These are phyloP conservation scores for Boletales sp. DNA, from an alignment of 768 basidiomycete genomes.

Conservation along the genomic window DNA sequence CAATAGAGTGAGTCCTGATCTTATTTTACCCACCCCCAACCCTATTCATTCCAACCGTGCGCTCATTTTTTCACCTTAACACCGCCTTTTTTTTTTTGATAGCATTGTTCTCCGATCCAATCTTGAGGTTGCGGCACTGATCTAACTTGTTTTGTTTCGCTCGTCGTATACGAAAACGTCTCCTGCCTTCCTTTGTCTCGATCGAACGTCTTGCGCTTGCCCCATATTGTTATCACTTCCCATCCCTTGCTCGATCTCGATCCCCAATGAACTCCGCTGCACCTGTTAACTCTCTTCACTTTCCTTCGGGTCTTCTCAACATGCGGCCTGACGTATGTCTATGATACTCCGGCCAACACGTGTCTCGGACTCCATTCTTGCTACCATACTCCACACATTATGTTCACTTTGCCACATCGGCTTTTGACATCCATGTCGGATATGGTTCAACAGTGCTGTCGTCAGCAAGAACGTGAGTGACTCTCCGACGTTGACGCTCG, in stretches of 20 bases:
- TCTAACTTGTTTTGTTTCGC: constrained; percentile 26
- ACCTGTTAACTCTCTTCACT: constrained; percentile 1
- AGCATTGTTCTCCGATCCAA: constrained; percentile 38
- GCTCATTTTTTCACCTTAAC: constrained; percentile 24
- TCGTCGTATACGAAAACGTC: background rate
- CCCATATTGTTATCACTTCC: constrained; percentile 12
- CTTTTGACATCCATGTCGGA: background rate
- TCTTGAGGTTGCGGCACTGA: constrained; percentile 32
- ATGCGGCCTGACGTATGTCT: constrained; percentile 16
- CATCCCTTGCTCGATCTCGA: constrained; percentile 14
- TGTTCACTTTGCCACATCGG: background rate
- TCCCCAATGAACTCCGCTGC: constrained; percentile 17
- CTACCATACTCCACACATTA: constrained; percentile 8
- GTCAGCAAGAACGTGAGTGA: constrained; percentile 68
- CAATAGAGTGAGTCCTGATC: constrained; percentile 61
- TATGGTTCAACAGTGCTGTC: constrained; percentile 45
- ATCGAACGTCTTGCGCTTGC: constrained; percentile 7
- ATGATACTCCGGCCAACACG: constrained; percentile 26
- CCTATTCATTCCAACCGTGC: constrained; percentile 17
- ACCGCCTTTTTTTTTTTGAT: constrained; percentile 13
- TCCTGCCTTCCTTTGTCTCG: constrained; percentile 12
- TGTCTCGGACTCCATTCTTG: constrained; percentile 24
- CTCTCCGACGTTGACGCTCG: constrained; percentile 2
- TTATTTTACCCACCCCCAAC: constrained; percentile 24
- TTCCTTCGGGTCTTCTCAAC: constrained; percentile 6